Evolutionary conservation across 805 yeast genomes (phyloP), one percentile per base, ranked within the genome.

Genomic region (Pichia kluyveri): DNA sequence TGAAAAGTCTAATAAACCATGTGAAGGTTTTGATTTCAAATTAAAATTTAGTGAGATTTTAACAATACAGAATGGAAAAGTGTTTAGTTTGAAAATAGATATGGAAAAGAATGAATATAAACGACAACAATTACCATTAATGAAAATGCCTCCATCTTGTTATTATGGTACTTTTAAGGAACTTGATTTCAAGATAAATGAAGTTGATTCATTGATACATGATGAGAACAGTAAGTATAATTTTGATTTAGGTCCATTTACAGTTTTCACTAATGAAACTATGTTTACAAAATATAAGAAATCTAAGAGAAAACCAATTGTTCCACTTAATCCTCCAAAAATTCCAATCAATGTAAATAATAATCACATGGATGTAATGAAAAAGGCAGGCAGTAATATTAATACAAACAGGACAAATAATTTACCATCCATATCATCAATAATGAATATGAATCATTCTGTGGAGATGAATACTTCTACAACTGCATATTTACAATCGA

Each of bases 21-120:
- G 83, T 62, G 66, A 62, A 17, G 82, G 82, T 0, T 78, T 76
- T 56, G 72, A 62, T 38, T 68, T 77, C 47, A 69, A 68, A 38
- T 60, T 78, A 31, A 71, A 73, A 17, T 77, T 78, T 70, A 65
- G 72, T 28, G 69, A 67, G 32, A 70, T 72, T 15, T 54, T 69
- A 44, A 65, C 72, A 0, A 56, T 73, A 9, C 15, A 46, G 8
- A 56, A 57, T 42, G 62, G 60, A 5, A 46, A 56, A 19, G 34
- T 56, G 27, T 61, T 53, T 12, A 43, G 52, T 23, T n/a, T 50
- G 2, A 50, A 42, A 19, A 19, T 43, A 8, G 48, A 48, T 2
- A 34, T 32, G 2, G 51, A 43, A 14, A 48, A 46, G 34, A 40
- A 17, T 39, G 31, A 38, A 31, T 31, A 34, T 32, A 47, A 69